Percentiles rank a stretch among this genome's conserved stretches.
Evolutionary conservation across 306 rosid species (phyloP).

Genomic region (Begonia peltatifolia): DNA sequence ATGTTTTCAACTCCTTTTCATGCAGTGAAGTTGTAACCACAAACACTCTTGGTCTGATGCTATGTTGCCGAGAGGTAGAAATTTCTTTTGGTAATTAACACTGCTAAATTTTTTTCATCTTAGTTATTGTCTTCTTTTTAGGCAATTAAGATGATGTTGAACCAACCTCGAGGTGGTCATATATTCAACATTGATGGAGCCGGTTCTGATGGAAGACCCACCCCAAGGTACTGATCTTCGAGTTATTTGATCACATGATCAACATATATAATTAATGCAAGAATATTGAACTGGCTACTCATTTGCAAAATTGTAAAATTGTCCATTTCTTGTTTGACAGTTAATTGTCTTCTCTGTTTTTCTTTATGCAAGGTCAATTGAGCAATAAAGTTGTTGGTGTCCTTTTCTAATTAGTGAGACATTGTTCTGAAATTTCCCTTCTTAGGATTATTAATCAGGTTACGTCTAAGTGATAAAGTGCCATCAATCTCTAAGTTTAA

Average conservation of each 20-base stretch:
- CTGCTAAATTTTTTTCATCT: slow-evolving; percentile 9
- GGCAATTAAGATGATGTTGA: slow-evolving; percentile 90
- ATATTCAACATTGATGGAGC: slow-evolving; percentile 95
- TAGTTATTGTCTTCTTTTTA: slow-evolving; percentile 22
- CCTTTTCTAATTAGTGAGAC: too few species aligned
- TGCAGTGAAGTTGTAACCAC: slow-evolving; percentile 94
- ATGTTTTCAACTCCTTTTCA: slow-evolving; percentile 11
- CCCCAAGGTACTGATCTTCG: slow-evolving; percentile 55
- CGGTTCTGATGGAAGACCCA: slow-evolving; percentile 97
- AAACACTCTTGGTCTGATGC: slow-evolving; percentile 90
- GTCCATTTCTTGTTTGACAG: neutral
- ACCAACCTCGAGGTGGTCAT: slow-evolving; percentile 88
- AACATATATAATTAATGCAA: neutral
- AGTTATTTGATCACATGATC: slow-evolving; percentile 7
- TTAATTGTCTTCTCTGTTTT: too few species aligned
- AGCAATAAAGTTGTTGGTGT: too few species aligned
- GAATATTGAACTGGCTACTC: too few species aligned
- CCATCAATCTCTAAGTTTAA: too few species aligned
- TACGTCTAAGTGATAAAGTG: too few species aligned
- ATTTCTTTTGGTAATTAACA: slow-evolving; percentile 1
- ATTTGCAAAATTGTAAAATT: neutral
- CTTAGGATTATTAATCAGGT: too few species aligned
- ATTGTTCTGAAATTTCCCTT: too few species aligned
- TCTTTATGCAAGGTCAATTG: too few species aligned
- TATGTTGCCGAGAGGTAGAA: slow-evolving; percentile 93